These are phyloP conservation scores for Roridomyces roridus DNA, from an alignment of 768 basidiomycete species.

Conservation along the genomic window DNA sequence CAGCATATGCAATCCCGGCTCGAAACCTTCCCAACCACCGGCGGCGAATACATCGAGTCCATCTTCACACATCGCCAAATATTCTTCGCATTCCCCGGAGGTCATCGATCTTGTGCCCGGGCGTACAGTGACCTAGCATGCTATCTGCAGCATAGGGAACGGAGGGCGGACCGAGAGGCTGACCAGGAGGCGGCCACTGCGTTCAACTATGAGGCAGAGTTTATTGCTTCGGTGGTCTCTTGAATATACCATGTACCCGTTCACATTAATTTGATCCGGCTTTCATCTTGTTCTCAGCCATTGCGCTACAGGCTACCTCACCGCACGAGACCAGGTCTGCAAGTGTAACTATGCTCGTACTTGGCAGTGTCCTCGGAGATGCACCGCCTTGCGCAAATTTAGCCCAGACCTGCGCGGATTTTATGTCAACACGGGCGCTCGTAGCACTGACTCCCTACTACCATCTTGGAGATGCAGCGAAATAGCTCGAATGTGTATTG, in stretches of 20 bases:
- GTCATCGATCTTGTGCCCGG: slow-evolving; percentile 67
- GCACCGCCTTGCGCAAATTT: too few relatives aligned
- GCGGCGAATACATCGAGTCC: slow-evolving; percentile 78
- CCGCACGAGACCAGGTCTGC: too few relatives aligned
- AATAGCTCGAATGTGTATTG: too few relatives aligned
- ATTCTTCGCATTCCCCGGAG: slow-evolving; percentile 63
- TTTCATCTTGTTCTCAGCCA: too few relatives aligned
- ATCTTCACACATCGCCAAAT: slow-evolving; percentile 82
- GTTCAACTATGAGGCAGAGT: slow-evolving; percentile 73
- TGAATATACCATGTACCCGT: not conserved
- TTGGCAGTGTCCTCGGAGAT: too few relatives aligned
- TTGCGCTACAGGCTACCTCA: too few relatives aligned
- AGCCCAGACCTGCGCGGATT: too few relatives aligned
- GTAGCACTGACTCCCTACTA: too few relatives aligned
- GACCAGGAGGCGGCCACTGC: slow-evolving; percentile 73
- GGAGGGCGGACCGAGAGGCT: slow-evolving; percentile 74
- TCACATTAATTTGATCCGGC: too few relatives aligned
- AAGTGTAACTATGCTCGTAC: too few relatives aligned
- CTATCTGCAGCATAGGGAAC: slow-evolving; percentile 64
- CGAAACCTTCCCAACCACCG: slow-evolving; percentile 60
- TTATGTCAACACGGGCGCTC: too few relatives aligned
- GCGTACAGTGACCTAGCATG: slow-evolving; percentile 72
- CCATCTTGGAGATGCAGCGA: too few relatives aligned
- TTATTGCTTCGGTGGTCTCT: slow-evolving; percentile 45
- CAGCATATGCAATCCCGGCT: slow-evolving; percentile 64